Percentiles rank a stretch among this genome's conserved stretches.
Conservation (phyloP, 768 basidiomycete species). For the Suillus variegatus region DNA sequence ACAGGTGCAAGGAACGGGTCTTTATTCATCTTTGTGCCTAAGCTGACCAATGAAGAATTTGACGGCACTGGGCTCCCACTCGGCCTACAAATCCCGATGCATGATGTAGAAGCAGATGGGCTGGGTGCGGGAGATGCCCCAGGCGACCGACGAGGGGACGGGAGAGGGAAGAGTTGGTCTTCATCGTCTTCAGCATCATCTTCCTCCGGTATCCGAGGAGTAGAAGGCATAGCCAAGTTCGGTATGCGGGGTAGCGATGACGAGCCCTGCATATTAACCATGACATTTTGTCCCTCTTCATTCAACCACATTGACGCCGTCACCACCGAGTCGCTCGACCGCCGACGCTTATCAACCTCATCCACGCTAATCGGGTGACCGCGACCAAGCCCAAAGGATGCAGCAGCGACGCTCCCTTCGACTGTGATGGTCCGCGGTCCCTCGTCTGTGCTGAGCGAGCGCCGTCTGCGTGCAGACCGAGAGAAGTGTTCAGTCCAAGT, state of each 20-base stretch:
- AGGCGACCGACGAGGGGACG: slow-evolving; percentile 58
- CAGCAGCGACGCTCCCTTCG: slow-evolving; percentile 33
- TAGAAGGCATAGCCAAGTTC: slow-evolving; percentile 9
- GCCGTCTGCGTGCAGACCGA: slow-evolving; percentile 58
- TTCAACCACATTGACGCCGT: slow-evolving; percentile 10
- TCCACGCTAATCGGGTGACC: slow-evolving; percentile 54
- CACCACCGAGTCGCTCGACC: slow-evolving; percentile 38
- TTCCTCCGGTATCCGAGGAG: slow-evolving; percentile 31
- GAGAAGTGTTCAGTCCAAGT: slow-evolving; percentile 67
- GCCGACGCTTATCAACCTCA: slow-evolving; percentile 61
- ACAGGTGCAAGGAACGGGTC: slow-evolving; percentile 20
- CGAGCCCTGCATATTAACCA: neutral
- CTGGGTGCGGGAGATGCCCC: slow-evolving; percentile 40
- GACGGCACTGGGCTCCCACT: slow-evolving; percentile 19
- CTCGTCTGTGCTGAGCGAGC: slow-evolving; percentile 43
- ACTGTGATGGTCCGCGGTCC: slow-evolving; percentile 33
- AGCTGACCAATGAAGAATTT: slow-evolving; percentile 18
- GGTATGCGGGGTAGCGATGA: slow-evolving; percentile 16
- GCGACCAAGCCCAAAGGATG: slow-evolving; percentile 20
- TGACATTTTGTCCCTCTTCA: slow-evolving; percentile 1
- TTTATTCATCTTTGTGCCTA: slow-evolving; percentile 1
- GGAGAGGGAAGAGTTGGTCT: slow-evolving; percentile 57
- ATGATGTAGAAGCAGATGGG: slow-evolving; percentile 31
- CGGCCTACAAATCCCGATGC: slow-evolving; percentile 15
- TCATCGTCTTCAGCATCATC: slow-evolving; percentile 56